Conservation (phyloP, 2,329 filamentous ascomycete genomes). For the Fusarium goolgardi region DNA sequence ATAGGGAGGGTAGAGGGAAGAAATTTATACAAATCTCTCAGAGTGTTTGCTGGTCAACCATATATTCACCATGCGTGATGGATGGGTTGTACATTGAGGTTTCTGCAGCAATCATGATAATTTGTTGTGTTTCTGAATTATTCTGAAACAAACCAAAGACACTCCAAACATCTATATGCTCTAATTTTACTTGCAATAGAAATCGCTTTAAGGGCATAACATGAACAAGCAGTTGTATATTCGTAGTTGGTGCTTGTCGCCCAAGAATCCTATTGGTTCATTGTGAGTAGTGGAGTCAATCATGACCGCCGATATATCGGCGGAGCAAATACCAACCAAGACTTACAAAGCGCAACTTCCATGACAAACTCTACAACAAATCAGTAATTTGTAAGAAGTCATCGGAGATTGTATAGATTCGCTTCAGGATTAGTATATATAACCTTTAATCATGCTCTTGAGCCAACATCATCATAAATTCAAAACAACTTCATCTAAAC, state of each 20-base stretch:
- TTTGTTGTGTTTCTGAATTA: not conserved
- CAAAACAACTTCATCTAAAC: not conserved
- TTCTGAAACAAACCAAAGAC: not conserved
- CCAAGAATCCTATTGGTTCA: not conserved
- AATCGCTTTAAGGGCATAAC: not conserved
- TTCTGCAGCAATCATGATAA: not conserved
- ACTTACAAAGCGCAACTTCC: slow-evolving; percentile 28
- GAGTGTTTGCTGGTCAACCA: not conserved
- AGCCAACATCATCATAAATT: not conserved
- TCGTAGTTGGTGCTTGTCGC: not conserved
- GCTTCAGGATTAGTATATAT: not conserved
- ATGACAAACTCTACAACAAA: not conserved
- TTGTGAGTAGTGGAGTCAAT: not conserved
- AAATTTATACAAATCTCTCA: not conserved
- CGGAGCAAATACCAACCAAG: slow-evolving; percentile 4
- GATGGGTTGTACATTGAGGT: not conserved
- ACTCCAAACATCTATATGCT: not conserved
- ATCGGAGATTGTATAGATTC: not conserved
- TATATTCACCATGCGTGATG: not conserved
- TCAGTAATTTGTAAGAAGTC: slow-evolving; percentile 13
- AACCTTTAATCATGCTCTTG: not conserved
- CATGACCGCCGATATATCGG: slow-evolving; percentile 18
- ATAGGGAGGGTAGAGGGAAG: not conserved
- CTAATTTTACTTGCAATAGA: not conserved
- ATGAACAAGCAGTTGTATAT: not conserved